Evolutionary conservation across 2,329 filamentous ascomycete species (phyloP), one percentile per base, ranked within the genome.

Genomic region (Aspergillus fructus): DNA sequence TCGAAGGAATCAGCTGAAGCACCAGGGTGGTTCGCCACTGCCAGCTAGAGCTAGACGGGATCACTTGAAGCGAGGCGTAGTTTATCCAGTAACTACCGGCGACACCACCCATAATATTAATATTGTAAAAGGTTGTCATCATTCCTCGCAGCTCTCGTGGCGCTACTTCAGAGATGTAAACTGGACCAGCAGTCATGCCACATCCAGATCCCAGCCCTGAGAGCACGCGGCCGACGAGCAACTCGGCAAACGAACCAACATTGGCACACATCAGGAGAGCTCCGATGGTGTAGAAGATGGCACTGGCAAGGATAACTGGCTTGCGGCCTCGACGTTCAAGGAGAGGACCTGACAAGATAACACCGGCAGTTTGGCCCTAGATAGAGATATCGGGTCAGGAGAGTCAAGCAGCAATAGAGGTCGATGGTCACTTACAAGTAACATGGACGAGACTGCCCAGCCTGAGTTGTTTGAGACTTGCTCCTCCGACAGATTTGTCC

Each of bases 111-210:
- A 66, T 64, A 40, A 64, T 66, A 8, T 59, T 62, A 39, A 63
- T 59, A 13, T 66, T 66, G 45, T 64, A 64, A 43, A 66, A 64
- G 2, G 61, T 64, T 7, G 61, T 63, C 60, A 66, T 60, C 62
- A 64, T 66, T 11, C 90, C 90, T 53, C 87, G 84, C 67, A 88
- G 83, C 21, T 81, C 77, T 0, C 84, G 85, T 1, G 92, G 92
- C 0, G 91, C 86, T 15, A 96, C 83, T 73, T 96, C 92, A 53
- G 89, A 91, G 67, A 96, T 92, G 78, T 96, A 96, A 11, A 96
- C 82, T 0, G 92, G 92, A 1, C 93, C 90, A 1, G 47, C 58
- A 2, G 59, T 59, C 62, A 64, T 64, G 5, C 60, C 62, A 37
- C 58, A 42, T 3, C 62, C 62, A 3, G 62, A 64, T 12, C 62